Evolutionary conservation across 352 stramenopile genomes (phyloP).

Genomic region (Plasmopara viticola): DNA sequence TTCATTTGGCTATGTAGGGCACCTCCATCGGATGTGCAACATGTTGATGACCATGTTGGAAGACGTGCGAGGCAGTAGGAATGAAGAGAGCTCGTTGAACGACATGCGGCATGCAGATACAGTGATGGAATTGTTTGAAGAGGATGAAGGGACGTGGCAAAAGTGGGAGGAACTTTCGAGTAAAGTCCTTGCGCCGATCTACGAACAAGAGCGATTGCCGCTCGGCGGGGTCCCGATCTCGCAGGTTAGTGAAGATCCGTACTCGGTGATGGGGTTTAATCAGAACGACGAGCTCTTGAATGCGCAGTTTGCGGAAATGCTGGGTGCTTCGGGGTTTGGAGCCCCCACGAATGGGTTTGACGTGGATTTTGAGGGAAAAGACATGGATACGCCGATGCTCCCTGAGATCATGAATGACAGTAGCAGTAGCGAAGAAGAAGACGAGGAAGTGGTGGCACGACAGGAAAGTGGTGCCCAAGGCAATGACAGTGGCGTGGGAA

Average conservation of each 20-base stretch:
- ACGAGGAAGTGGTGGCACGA: slow-evolving; percentile 51
- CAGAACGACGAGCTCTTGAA: slow-evolving; percentile 71
- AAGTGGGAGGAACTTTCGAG: slow-evolving; percentile 75
- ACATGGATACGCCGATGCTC: slow-evolving; percentile 65
- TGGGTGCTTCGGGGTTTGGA: slow-evolving; percentile 62
- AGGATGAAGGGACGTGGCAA: slow-evolving; percentile 62
- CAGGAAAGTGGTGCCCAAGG: slow-evolving; percentile 22
- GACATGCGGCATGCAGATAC: slow-evolving; percentile 83
- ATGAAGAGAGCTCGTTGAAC: slow-evolving; percentile 59
- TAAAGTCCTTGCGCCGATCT: slow-evolving; percentile 64
- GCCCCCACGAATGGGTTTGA: slow-evolving; percentile 52
- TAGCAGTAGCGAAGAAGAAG: slow-evolving; percentile 84
- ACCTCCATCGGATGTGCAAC: slow-evolving; percentile 82
- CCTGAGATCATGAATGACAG: slow-evolving; percentile 85
- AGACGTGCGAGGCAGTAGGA: slow-evolving; percentile 57
- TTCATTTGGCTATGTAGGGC: slow-evolving; percentile 73
- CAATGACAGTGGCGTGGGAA: slow-evolving; percentile 6
- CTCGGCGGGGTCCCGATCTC: slow-evolving; percentile 63
- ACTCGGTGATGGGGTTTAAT: slow-evolving; percentile 68
- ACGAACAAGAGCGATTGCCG: slow-evolving; percentile 70
- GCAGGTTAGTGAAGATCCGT: slow-evolving; percentile 53
- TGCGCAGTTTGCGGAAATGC: slow-evolving; percentile 80
- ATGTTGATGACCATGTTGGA: slow-evolving; percentile 80
- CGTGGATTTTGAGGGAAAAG: slow-evolving; percentile 67
- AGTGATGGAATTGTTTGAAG: slow-evolving; percentile 75